These are phyloP conservation scores for Pseudocercospora fuligena DNA, from an alignment of 2,329 filamentous ascomycete genomes.

Conservation along the genomic window DNA sequence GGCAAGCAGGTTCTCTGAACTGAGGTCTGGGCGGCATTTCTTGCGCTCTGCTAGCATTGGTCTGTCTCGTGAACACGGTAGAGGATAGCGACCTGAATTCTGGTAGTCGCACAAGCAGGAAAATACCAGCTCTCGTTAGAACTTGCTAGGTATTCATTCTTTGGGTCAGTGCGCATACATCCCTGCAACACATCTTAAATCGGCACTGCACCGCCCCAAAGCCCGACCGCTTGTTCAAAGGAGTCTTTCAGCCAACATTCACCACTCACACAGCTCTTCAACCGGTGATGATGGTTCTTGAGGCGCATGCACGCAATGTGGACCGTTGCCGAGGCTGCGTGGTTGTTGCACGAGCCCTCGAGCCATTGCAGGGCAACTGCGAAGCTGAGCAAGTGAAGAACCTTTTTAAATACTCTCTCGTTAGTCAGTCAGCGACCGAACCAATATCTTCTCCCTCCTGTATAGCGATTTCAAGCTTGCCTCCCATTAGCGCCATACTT, in stretches of 20 bases:
- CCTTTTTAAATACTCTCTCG: too few relatives aligned
- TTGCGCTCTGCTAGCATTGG: too few relatives aligned
- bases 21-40: too few relatives aligned
- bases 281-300: background rate
- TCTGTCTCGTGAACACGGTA: too few relatives aligned
- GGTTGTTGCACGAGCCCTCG: background rate
- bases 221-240: background rate
- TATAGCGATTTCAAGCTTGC: background rate
- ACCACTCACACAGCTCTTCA: background rate
- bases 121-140: background rate
- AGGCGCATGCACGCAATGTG: background rate
- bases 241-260: background rate
- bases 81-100: too few relatives aligned
- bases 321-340: background rate
- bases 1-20: too few relatives aligned
- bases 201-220: background rate
- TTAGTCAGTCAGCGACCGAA: background rate
- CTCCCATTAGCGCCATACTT: background rate
- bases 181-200: background rate
- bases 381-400: background rate
- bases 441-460: background rate
- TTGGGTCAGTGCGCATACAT: background rate
- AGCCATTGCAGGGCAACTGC: background rate
- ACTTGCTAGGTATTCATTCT: background rate
- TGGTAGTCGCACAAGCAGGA: background rate